Percentiles rank a stretch among this genome's conserved stretches.
Conservation (phyloP, 108 stramenopile genomes). For the Poteriospumella lacustris region DNA sequence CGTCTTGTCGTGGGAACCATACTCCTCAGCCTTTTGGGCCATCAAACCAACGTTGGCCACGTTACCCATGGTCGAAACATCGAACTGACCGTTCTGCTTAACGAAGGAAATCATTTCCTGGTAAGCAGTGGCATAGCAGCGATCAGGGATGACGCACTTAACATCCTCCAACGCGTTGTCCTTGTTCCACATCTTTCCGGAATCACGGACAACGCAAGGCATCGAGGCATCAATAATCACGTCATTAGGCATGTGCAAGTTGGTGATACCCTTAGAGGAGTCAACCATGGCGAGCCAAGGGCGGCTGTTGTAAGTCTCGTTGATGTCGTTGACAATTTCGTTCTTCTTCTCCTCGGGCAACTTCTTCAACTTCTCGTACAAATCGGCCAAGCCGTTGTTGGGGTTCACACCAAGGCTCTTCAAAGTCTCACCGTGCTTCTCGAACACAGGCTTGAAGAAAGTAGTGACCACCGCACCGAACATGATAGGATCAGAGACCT, state of each 20-base stretch:
- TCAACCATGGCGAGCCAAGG: slow-evolving; percentile 91
- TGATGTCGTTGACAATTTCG: slow-evolving; percentile 67
- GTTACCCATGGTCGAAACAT: slow-evolving; percentile 73
- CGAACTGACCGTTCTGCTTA: slow-evolving; percentile 77
- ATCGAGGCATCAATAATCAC: slow-evolving; percentile 87
- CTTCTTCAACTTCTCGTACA: slow-evolving; percentile 59
- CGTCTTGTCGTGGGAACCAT: slow-evolving; percentile 86
- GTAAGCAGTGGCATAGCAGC: slow-evolving; percentile 83
- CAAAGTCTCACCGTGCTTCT: slow-evolving; percentile 69
- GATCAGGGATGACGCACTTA: slow-evolving; percentile 69
- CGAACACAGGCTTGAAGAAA: slow-evolving; percentile 78
- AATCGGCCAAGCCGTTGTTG: slow-evolving; percentile 70
- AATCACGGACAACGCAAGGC: slow-evolving; percentile 80
- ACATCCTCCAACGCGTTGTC: slow-evolving; percentile 73
- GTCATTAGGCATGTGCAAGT: slow-evolving; percentile 71
- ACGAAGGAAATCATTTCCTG: slow-evolving; percentile 76
- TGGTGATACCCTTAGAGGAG: slow-evolving; percentile 81
- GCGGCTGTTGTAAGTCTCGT: slow-evolving; percentile 67
- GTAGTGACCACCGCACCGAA: slow-evolving; percentile 81
- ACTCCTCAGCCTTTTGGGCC: slow-evolving; percentile 88
- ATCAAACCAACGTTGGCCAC: slow-evolving; percentile 80
- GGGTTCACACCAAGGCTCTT: slow-evolving; percentile 78
- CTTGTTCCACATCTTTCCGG: slow-evolving; percentile 91
- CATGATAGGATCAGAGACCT: slow-evolving; percentile 83
- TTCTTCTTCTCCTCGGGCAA: slow-evolving; percentile 56